These are phyloP conservation scores for Lolium perenne DNA, from an alignment of 176 grass and related monocot species.

Conservation along the genomic window DNA sequence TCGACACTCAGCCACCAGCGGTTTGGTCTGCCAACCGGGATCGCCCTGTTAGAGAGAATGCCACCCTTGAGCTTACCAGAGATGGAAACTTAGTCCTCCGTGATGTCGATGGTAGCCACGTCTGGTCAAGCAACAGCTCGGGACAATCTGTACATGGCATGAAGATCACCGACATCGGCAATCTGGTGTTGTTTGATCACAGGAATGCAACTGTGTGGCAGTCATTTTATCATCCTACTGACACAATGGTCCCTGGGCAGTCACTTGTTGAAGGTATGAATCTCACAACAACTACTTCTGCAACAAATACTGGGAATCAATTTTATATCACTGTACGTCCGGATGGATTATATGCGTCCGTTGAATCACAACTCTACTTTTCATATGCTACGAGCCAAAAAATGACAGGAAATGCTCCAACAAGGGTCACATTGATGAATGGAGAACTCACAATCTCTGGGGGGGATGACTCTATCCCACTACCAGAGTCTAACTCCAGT, in stretches of 20 bases:
- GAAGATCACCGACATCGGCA: background rate
- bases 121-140: background rate
- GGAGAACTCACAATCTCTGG: too few relatives aligned
- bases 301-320: background rate
- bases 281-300: background rate
- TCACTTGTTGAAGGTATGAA: background rate
- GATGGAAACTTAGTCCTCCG: background rate
- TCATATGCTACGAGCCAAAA: background rate
- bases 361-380: background rate
- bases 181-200: background rate
- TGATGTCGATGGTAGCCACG: background rate
- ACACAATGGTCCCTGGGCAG: background rate
- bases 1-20: too few relatives aligned
- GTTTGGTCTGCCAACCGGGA: background rate
- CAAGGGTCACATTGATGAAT: too few relatives aligned
- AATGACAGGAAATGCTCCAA: background rate
- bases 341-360: background rate
- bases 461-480: background rate
- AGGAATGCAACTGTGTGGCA: background rate
- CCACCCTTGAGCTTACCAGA: background rate
- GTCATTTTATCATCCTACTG: background rate
- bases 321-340: background rate
- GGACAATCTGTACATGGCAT: background rate
- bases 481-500: background rate
- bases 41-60: background rate